A percentile compares a stretch with the other conserved stretches of the same genome.
These are phyloP conservation scores for Pleurotus pulmonarius DNA, from an alignment of 768 basidiomycete genomes.

Conservation along the genomic window DNA sequence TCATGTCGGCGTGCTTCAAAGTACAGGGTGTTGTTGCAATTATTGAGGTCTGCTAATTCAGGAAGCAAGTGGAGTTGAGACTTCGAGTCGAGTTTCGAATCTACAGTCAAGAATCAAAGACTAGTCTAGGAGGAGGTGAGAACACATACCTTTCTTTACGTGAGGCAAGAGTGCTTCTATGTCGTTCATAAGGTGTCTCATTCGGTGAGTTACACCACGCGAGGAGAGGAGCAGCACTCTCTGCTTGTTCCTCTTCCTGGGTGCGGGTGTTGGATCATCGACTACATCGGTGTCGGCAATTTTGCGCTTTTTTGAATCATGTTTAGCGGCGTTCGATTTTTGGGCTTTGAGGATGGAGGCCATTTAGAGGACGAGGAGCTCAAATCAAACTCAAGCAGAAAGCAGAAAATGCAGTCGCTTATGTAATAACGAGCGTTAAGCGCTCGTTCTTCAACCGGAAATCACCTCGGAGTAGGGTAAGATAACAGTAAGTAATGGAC, in stretches of 20 bases:
- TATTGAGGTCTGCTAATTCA: slow-evolving; percentile 94
- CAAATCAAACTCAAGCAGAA: not conserved
- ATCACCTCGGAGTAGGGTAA: not conserved
- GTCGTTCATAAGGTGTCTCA: slow-evolving; percentile 97
- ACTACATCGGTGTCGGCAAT: slow-evolving; percentile 58
- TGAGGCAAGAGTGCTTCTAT: slow-evolving; percentile 88
- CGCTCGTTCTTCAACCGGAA: not conserved
- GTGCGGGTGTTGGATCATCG: slow-evolving; percentile 27
- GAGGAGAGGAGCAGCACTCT: slow-evolving; percentile 90
- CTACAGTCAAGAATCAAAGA: slow-evolving; percentile 34
- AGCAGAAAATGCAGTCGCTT: slow-evolving; percentile 4
- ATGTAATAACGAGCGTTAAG: slow-evolving; percentile 11
- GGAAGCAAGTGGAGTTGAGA: slow-evolving; percentile 89
- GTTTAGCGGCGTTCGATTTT: slow-evolving; percentile 50
- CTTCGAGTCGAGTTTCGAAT: slow-evolving; percentile 97
- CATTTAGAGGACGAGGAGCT: slow-evolving; percentile 33
- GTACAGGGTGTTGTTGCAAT: slow-evolving; percentile 96
- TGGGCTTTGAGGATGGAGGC: slow-evolving; percentile 62
- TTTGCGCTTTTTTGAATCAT: slow-evolving; percentile 53
- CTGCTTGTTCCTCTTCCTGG: slow-evolving; percentile 85
- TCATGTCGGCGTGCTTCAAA: slow-evolving; percentile 96
- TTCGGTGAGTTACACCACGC: slow-evolving; percentile 90
- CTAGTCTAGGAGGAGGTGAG: not conserved
- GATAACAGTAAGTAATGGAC: not conserved
- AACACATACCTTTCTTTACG: slow-evolving; percentile 83